Evolutionary conservation across 2,329 filamentous ascomycete genomes (phyloP).

Genomic region (Metarhizium brunneum): DNA sequence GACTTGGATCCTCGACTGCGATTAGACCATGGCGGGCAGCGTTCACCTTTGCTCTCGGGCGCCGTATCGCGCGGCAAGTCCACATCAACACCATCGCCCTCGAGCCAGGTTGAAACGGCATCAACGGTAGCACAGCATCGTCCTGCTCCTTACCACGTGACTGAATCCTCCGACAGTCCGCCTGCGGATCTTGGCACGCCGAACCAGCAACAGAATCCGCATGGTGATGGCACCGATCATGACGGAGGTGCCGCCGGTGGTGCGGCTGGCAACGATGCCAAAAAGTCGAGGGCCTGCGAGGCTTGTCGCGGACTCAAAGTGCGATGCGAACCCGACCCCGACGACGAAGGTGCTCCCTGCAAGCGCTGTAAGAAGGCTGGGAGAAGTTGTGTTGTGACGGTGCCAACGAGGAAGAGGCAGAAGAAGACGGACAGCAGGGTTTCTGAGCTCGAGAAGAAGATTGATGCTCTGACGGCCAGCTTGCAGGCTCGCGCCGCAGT

Average conservation of each 20-base stretch:
- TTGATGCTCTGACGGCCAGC: slow-evolving; percentile 77
- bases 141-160: slow-evolving; percentile 10
- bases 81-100: slow-evolving; percentile 10
- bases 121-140: neutral
- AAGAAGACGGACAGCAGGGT: slow-evolving; percentile 89
- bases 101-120: neutral
- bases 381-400: slow-evolving; percentile 68
- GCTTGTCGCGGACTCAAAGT: slow-evolving; percentile 71
- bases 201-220: neutral
- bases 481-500: slow-evolving; percentile 47
- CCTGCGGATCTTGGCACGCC: neutral
- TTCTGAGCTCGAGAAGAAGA: slow-evolving; percentile 85
- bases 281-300: slow-evolving; percentile 65
- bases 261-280: slow-evolving; percentile 37
- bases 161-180: slow-evolving; percentile 10
- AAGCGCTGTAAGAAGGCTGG: slow-evolving; percentile 72
- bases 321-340: slow-evolving; percentile 69
- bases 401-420: slow-evolving; percentile 67
- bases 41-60: slow-evolving; percentile 3
- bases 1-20: slow-evolving; percentile 24
- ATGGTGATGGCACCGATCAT: neutral
- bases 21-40: slow-evolving; percentile 15
- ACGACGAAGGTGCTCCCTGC: slow-evolving; percentile 54
- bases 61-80: neutral
- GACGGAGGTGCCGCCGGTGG: slow-evolving; percentile 7